These are phyloP conservation scores for Boletus subcaerulescens DNA, from an alignment of 768 basidiomycete species.

Conservation along the genomic window DNA sequence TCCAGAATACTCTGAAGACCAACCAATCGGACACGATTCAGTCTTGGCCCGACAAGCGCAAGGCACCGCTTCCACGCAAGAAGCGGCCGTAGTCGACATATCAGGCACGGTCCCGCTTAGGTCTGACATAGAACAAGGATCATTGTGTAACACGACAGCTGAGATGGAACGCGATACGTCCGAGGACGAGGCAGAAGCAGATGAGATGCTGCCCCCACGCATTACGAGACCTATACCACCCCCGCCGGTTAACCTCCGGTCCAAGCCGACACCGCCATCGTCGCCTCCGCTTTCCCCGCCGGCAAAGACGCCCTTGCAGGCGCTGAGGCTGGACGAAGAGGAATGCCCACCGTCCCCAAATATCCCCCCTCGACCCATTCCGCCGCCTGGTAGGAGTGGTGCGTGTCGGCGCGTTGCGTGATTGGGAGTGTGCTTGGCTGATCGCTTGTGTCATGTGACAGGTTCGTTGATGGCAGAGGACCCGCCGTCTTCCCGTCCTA, in stretches of 20 bases:
- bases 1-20: conserved; percentile 6
- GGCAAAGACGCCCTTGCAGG: conserved; percentile 5
- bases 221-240: conserved; percentile 32
- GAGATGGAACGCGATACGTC: conserved; percentile 2
- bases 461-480: conserved; percentile 12
- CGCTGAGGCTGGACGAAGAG: conserved; percentile 19
- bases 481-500: conserved; percentile 8
- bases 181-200: conserved; percentile 21
- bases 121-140: background rate
- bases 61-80: background rate
- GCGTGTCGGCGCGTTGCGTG: background rate
- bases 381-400: conserved; percentile 31
- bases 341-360: conserved; percentile 29
- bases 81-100: background rate
- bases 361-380: conserved; percentile 29
- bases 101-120: background rate
- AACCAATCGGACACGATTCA: background rate
- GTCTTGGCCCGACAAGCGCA: conserved; percentile 1
- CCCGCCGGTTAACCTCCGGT: conserved; percentile 29
- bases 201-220: conserved; percentile 31
- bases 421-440: background rate
- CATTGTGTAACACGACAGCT: background rate
- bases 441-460: conserved; percentile 1
- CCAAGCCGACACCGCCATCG: conserved; percentile 18
- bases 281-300: conserved; percentile 19